Conservation (phyloP, 1,284 basidiomycete species). For the Ustilago bromivora region DNA sequence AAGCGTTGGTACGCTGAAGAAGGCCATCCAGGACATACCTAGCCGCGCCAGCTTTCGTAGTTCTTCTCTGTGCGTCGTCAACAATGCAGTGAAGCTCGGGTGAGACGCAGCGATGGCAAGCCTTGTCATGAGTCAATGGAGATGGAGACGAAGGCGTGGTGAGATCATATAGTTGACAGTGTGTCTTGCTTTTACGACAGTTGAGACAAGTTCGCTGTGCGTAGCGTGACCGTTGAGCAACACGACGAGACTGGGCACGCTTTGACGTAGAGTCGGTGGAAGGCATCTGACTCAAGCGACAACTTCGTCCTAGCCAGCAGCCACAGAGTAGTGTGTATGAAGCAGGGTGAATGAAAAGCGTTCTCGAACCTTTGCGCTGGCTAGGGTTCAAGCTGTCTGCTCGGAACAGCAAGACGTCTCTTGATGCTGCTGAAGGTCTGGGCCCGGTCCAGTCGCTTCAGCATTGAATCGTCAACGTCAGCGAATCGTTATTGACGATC, state of each 20-base stretch:
- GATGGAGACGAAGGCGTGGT: background rate
- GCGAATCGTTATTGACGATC: background rate
- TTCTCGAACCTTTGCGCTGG: background rate
- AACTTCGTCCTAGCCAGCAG: background rate
- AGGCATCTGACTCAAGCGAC: background rate
- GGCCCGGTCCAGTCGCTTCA: background rate
- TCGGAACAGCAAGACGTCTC: background rate
- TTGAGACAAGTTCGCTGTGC: constrained; percentile 1
- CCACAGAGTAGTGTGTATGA: background rate
- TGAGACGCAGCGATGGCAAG: background rate
- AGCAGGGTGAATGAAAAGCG: background rate
- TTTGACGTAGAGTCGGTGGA: background rate
- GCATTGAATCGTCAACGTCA: background rate
- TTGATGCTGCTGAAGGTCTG: background rate
- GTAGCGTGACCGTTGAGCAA: background rate
- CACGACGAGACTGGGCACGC: background rate
- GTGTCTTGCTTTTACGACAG: constrained; percentile 5
- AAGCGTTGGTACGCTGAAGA: background rate
- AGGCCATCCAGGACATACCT: background rate
- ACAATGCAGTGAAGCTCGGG: background rate
- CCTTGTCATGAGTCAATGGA: background rate
- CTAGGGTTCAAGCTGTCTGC: background rate
- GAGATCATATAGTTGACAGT: background rate
- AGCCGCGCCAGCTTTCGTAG: background rate
- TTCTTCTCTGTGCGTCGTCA: background rate